Evolutionary conservation across 768 basidiomycete species (phyloP), one percentile per base, ranked within the genome.

Genomic region (Boletus rubescentipes): DNA sequence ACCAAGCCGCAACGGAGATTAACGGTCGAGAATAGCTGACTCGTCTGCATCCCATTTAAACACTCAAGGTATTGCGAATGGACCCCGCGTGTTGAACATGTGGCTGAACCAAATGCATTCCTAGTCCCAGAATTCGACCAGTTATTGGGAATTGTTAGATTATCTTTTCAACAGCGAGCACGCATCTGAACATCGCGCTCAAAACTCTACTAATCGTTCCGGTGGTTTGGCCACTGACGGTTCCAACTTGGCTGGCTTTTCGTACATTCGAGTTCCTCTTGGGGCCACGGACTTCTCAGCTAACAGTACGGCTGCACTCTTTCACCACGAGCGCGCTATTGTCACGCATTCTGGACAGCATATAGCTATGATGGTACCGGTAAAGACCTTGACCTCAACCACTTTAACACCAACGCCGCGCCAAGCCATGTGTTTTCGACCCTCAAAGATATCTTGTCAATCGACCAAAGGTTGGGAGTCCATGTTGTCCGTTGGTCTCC

Each of bases 271-370:
- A 10, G 74, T 90, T 36, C 80, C 88, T 0, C 75, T 91, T 14
- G 89, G 89, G 14, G 85, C 89, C 5, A 80, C 85, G 4, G 89
- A 90, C 67, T 90, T 90, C 62, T 88, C 89, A 10, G 72, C 79
- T 3, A 73, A 60, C 4, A 59, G 87, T 86, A 53, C 41, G 77
- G n/a, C 30, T 31, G 29, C 23, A 16, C 9, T 12, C 9, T 47
- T 36, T 45, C 38, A 37, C 35, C 14, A 11, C 10, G 18, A 47
- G 26, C 46, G 21, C 16, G 46, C 46, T 48, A 34, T 37, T 59
- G 30, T n/a, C n/a, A 64, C 20, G 48, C 39, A 42, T 21, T 36
- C n/a, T 14, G 31, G 12, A 39, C 48, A 79, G 88, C 73, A 1
- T 90, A 90, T 62, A 88, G 80, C 46, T 79, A 83, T 55, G 86